These are phyloP conservation scores for Macrolepiota albuminosa DNA, from an alignment of 768 basidiomycete species.

Conservation along the genomic window DNA sequence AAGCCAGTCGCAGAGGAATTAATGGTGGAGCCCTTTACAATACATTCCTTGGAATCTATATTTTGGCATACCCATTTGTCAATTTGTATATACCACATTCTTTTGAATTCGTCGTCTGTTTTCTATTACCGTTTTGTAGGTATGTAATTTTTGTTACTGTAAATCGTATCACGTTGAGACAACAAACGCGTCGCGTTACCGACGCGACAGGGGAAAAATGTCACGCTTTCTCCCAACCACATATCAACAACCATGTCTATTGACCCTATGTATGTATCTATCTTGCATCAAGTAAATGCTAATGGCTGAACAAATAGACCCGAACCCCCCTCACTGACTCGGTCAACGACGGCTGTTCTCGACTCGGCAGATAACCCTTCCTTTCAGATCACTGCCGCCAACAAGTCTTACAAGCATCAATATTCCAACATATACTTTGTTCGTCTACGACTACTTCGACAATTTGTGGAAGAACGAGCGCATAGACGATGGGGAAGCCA, in stretches of 20 bases:
- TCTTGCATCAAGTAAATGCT: not conserved
- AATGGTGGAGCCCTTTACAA: not conserved
- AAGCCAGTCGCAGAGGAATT: not conserved
- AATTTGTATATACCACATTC: slow-evolving; percentile 6
- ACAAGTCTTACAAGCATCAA: slow-evolving; percentile 51
- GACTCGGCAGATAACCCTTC: slow-evolving; percentile 36
- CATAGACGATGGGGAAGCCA: slow-evolving; percentile 34
- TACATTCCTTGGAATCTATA: not conserved
- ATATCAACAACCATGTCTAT: not conserved
- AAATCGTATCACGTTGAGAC: too few species aligned
- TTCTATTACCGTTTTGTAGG: too few species aligned
- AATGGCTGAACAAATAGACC: slow-evolving; percentile 14
- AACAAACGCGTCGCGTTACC: not conserved
- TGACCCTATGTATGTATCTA: slow-evolving; percentile 10
- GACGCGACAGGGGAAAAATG: slow-evolving; percentile 10
- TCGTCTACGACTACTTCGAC: slow-evolving; percentile 36
- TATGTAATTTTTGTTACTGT: too few species aligned
- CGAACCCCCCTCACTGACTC: slow-evolving; percentile 19
- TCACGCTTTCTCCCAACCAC: slow-evolving; percentile 1
- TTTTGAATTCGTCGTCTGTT: not conserved
- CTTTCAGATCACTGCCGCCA: slow-evolving; percentile 35
- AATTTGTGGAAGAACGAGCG: slow-evolving; percentile 37
- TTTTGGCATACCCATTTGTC: slow-evolving; percentile 7
- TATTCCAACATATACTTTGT: slow-evolving; percentile 57
- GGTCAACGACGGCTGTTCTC: slow-evolving; percentile 35